These are phyloP conservation scores for Debaryomycetaceae sp. DNA, from an alignment of 1,139 yeast genomes.

Conservation along the genomic window DNA sequence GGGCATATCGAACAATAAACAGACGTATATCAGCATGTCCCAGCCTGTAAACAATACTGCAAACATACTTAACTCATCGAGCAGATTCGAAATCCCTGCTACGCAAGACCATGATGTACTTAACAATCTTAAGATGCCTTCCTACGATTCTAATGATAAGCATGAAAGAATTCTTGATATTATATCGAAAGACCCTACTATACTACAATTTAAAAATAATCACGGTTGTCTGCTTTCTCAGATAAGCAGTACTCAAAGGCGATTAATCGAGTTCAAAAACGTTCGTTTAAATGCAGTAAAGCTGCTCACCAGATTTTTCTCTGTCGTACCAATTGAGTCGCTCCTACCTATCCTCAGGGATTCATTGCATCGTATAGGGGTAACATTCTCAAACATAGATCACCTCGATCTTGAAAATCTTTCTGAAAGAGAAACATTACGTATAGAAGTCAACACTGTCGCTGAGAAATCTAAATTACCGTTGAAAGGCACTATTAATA, in stretches of 20 bases:
- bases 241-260: slow-evolving; percentile 4
- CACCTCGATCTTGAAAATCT: slow-evolving; percentile 3
- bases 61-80: slow-evolving; percentile 30
- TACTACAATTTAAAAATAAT: slow-evolving; percentile 40
- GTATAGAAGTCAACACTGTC: slow-evolving; percentile 6
- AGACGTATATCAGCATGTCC: slow-evolving; percentile 16
- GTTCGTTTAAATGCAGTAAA: slow-evolving; percentile 12
- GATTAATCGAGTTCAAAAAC: slow-evolving; percentile 12
- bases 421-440: background rate
- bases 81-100: slow-evolving; percentile 21
- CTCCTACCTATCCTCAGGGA: slow-evolving; percentile 36
- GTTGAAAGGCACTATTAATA: slow-evolving; percentile 45
- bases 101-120: slow-evolving; percentile 29
- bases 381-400: slow-evolving; percentile 17
- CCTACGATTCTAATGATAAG: slow-evolving; percentile 8
- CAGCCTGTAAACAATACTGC: slow-evolving; percentile 32
- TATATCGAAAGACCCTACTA: slow-evolving; percentile 47
- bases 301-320: slow-evolving; percentile 49
- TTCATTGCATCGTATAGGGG: slow-evolving; percentile 38
- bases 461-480: slow-evolving; percentile 44
- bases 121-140: slow-evolving; percentile 14
- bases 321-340: slow-evolving; percentile 39
- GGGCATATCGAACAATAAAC: background rate
- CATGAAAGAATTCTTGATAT: slow-evolving; percentile 32
- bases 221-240: slow-evolving; percentile 4